These are phyloP conservation scores for Aspergillus piperis DNA, from an alignment of 2,329 filamentous ascomycete species.

Conservation along the genomic window DNA sequence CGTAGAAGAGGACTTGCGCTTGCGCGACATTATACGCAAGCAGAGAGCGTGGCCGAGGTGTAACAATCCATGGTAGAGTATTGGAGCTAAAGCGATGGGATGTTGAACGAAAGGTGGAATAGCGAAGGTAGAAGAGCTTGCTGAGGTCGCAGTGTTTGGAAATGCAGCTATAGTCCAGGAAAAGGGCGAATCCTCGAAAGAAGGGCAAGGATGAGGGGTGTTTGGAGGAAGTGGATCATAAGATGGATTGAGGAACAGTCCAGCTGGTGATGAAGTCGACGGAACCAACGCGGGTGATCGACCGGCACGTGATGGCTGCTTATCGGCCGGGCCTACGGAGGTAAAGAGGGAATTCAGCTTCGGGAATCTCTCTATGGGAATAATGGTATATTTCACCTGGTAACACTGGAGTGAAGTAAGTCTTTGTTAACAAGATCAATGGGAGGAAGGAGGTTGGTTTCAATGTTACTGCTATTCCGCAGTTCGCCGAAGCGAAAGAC, in stretches of 20 bases:
- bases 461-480: not conserved
- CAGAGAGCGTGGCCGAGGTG: slow-evolving; percentile 17
- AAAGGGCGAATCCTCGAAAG: not conserved
- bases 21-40: slow-evolving; percentile 30
- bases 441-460: not conserved
- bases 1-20: slow-evolving; percentile 23
- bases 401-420: not conserved
- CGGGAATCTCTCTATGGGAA: not conserved
- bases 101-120: not conserved
- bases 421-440: not conserved
- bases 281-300: slow-evolving; percentile 29
- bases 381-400: not conserved
- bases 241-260: slow-evolving; percentile 9
- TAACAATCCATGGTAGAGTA: slow-evolving; percentile 23
- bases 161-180: not conserved
- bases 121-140: not conserved
- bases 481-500: not conserved
- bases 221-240: slow-evolving; percentile 11
- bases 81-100: not conserved
- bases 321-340: slow-evolving; percentile 19
- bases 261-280: slow-evolving; percentile 19
- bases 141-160: not conserved
- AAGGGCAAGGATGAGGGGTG: not conserved
- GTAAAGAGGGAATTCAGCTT: not conserved
- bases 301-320: slow-evolving; percentile 34